Evolutionary conservation across 176 grass and related monocot species (phyloP).

Genomic region (Otatea glauca): DNA sequence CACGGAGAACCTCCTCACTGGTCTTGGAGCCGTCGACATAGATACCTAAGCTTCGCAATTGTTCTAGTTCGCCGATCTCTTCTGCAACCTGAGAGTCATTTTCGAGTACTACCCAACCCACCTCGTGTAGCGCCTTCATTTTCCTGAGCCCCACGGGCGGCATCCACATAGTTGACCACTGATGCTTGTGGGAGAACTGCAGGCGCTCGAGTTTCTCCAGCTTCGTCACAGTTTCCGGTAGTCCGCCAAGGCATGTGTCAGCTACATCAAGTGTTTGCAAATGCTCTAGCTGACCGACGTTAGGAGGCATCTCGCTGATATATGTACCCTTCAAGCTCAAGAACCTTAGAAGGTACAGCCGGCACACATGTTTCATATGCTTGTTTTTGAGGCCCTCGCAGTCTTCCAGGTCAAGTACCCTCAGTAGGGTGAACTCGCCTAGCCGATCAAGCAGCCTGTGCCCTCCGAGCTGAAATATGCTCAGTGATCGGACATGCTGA

Average conservation of each 20-base stretch:
- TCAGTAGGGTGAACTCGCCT: background rate
- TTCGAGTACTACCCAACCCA: accelerated
- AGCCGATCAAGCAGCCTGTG: background rate
- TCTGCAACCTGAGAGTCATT: background rate
- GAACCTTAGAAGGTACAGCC: slow-evolving; percentile 5
- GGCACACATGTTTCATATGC: background rate
- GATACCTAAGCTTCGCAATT: background rate
- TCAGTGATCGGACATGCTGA: background rate
- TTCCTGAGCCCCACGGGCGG: background rate
- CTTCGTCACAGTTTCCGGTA: background rate
- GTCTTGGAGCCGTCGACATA: background rate
- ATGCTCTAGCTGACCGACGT: background rate
- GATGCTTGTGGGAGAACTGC: accelerated
- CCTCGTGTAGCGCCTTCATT: background rate
- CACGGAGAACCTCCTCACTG: background rate
- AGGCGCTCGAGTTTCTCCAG: background rate
- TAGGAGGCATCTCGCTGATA: background rate
- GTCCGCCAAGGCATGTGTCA: accelerated
- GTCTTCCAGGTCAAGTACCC: slow-evolving; percentile 33
- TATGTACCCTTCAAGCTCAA: slow-evolving; percentile 11
- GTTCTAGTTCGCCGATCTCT: background rate
- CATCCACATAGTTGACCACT: background rate
- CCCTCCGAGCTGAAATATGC: background rate
- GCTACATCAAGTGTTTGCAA: background rate
- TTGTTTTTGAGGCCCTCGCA: background rate